These are phyloP conservation scores for Apiospora malaysiana DNA, from an alignment of 2,329 filamentous ascomycete species.

Conservation along the genomic window DNA sequence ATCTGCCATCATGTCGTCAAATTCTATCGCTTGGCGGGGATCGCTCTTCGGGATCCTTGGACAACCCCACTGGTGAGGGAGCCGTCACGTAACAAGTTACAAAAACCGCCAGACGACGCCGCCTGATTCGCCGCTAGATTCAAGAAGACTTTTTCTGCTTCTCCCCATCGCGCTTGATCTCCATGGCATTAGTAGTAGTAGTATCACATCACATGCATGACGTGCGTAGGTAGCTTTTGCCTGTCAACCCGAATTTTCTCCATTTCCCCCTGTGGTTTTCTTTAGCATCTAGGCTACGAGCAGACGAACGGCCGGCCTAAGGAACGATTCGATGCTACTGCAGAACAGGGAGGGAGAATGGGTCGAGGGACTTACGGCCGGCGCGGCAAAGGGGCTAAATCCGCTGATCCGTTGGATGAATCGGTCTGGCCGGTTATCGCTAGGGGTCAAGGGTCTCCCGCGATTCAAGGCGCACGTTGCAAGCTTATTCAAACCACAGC, in stretches of 20 bases:
- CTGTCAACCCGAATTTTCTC: background rate
- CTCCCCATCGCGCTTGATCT: background rate
- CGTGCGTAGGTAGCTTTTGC: background rate
- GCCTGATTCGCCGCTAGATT: slow-evolving; percentile 13
- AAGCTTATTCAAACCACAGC: background rate
- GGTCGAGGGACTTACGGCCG: background rate
- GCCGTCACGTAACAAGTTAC: slow-evolving; percentile 18
- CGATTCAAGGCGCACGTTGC: slow-evolving; percentile 15
- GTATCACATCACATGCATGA: slow-evolving; percentile 4
- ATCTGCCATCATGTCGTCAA: slow-evolving; percentile 12
- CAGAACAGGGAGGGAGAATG: background rate
- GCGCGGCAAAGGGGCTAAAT: slow-evolving; percentile 2
- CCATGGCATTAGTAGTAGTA: background rate
- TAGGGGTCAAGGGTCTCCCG: slow-evolving; percentile 1
- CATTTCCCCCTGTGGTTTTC: background rate
- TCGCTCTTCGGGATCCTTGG: slow-evolving; percentile 2
- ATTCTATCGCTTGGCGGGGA: background rate
- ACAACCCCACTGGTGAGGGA: slow-evolving; percentile 6
- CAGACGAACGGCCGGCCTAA: background rate
- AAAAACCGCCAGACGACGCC: slow-evolving; percentile 3
- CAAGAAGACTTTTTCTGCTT: background rate
- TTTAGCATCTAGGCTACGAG: background rate
- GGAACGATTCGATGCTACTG: background rate
- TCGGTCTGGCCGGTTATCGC: slow-evolving; percentile 2
- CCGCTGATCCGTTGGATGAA: background rate